Percentiles rank a stretch among this genome's conserved stretches.
These are phyloP conservation scores for Candida glaebosa DNA, from an alignment of 805 yeast species.

Conservation along the genomic window DNA sequence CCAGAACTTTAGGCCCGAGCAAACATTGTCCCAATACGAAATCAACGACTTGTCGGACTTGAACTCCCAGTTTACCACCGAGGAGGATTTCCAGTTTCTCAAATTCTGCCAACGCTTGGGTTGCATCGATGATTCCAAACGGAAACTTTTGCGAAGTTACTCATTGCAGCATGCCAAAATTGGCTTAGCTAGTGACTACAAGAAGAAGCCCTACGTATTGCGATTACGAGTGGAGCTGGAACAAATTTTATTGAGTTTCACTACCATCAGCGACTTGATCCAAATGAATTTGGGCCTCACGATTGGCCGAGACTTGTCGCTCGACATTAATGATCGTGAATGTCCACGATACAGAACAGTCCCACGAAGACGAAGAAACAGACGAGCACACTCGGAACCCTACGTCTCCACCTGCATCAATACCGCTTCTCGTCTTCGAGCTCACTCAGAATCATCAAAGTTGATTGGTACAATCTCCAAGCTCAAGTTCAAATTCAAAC, in stretches of 20 bases:
- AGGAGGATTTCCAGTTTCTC: conserved; percentile 25
- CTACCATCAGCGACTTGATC: conserved; percentile 61
- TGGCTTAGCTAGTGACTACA: conserved; percentile 85
- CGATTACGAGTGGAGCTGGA: conserved; percentile 80
- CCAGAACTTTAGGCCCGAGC: conserved; percentile 2
- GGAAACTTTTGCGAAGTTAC: conserved; percentile 55
- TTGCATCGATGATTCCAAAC: conserved; percentile 11
- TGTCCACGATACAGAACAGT: conserved; percentile 77
- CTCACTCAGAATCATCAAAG: conserved; percentile 17
- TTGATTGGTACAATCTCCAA: conserved; percentile 19
- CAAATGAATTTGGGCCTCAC: conserved; percentile 74
- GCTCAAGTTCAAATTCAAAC: conserved; percentile 18
- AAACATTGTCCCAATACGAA: conserved; percentile 10
- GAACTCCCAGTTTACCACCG: conserved; percentile 20
- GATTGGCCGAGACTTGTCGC: conserved; percentile 74
- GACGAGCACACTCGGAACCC: conserved; percentile 5
- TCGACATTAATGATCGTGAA: conserved; percentile 70
- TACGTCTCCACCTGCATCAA: not conserved
- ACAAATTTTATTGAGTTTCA: conserved; percentile 70
- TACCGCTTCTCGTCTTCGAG: conserved; percentile 9
- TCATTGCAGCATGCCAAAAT: conserved; percentile 80
- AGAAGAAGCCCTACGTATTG: conserved; percentile 62
- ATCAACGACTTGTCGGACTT: conserved; percentile 8
- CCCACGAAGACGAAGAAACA: conserved; percentile 66
- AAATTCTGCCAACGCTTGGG: conserved; percentile 21